Evolutionary conservation across 176 grass and related monocot genomes (phyloP).

Genomic region (Puya raimondii): DNA sequence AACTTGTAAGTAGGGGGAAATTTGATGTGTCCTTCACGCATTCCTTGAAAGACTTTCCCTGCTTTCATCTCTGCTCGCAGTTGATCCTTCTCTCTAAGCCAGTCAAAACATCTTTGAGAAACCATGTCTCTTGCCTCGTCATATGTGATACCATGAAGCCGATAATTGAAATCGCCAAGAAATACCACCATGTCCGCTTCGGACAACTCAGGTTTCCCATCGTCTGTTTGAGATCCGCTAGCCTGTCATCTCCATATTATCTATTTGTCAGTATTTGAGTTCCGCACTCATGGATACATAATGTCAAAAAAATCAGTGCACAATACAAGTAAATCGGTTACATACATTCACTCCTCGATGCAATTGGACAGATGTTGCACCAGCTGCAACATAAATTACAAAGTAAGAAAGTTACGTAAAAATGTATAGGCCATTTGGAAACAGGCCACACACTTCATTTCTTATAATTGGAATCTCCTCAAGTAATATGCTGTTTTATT

Average conservation of each 20-base stretch:
- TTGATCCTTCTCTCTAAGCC: slow-evolving; percentile 97
- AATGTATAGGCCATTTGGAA: no score
- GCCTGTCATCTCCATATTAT: slow-evolving; percentile 44
- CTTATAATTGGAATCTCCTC: no score
- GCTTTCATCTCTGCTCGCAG: slow-evolving; percentile 86
- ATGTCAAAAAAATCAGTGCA: slow-evolving; percentile 15
- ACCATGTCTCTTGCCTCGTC: slow-evolving; percentile 98
- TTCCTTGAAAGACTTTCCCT: slow-evolving; percentile 96
- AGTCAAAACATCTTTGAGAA: slow-evolving; percentile 96
- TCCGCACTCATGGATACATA: background rate
- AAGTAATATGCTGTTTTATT: background rate
- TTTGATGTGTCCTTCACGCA: slow-evolving; percentile 94
- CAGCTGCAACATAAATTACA: slow-evolving; percentile 46
- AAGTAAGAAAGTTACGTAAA: background rate
- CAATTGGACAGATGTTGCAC: slow-evolving; percentile 94
- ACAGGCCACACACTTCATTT: no score
- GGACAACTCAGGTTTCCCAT: slow-evolving; percentile 70
- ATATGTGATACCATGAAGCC: slow-evolving; percentile 83
- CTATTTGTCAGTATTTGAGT: slow-evolving; percentile 23
- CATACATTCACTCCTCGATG: slow-evolving; percentile 84
- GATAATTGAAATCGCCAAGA: slow-evolving; percentile 97
- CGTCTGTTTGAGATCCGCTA: slow-evolving; percentile 68
- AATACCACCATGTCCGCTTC: slow-evolving; percentile 93
- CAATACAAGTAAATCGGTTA: slow-evolving; percentile 15
- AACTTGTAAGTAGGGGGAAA: slow-evolving; percentile 99